Conservation (phyloP, 768 basidiomycete species). For the Tulasnella sp. region DNA sequence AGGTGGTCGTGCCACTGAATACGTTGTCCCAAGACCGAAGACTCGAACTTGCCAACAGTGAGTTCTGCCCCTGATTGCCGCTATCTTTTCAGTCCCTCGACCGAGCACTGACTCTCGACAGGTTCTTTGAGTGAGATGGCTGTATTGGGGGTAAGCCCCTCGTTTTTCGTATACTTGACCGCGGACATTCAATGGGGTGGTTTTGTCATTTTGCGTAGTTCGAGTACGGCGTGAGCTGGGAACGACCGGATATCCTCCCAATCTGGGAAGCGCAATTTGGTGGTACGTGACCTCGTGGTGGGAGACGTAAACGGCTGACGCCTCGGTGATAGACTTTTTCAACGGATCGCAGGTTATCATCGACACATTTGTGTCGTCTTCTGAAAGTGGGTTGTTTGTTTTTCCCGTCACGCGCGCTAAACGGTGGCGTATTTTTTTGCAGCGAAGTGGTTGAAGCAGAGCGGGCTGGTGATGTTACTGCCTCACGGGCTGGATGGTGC, state of each 20-base stretch:
- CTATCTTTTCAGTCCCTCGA: neutral
- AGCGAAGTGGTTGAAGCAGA: constrained; percentile 94
- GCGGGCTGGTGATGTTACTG: constrained; percentile 70
- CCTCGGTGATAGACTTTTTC: constrained; percentile 50
- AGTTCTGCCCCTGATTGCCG: constrained; percentile 19
- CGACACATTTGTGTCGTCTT: constrained; percentile 75
- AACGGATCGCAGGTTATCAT: constrained; percentile 86
- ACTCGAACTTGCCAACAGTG: constrained; percentile 81
- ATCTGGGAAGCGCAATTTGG: constrained; percentile 80
- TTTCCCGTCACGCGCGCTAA: neutral
- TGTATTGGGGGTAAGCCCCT: constrained; percentile 58
- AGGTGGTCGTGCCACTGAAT: constrained; percentile 72
- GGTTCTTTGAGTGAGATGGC: constrained; percentile 84
- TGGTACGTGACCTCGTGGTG: neutral
- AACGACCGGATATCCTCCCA: constrained; percentile 62
- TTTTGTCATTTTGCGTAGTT: constrained; percentile 41
- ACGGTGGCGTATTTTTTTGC: neutral
- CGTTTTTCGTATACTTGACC: neutral
- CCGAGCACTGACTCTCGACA: constrained; percentile 23
- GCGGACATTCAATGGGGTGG: neutral
- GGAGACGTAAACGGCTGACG: neutral
- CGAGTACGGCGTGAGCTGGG: constrained; percentile 86
- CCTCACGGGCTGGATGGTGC: constrained; percentile 89
- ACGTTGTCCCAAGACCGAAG: constrained; percentile 47
- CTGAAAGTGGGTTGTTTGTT: constrained; percentile 49